Evolutionary conservation across 768 basidiomycete genomes (phyloP).

Genomic region (Tulasnella calospora): DNA sequence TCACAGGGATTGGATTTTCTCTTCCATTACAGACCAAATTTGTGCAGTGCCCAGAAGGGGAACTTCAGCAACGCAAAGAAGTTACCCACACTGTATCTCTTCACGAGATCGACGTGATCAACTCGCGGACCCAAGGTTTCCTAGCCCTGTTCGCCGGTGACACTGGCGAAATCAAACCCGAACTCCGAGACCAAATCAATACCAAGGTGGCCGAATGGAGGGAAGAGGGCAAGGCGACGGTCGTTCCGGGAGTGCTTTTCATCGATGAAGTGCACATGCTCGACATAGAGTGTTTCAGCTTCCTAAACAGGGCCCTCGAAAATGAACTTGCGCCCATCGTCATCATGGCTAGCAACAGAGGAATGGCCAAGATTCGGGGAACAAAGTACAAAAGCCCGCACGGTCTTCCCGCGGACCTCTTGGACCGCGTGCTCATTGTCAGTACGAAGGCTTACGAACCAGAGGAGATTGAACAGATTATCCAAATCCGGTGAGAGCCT

Average conservation of each 20-base stretch:
- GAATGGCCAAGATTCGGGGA: conserved; percentile 89
- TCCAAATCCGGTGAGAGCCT: conserved; percentile 71
- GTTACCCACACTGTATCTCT: conserved; percentile 95
- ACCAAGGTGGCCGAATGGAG: conserved; percentile 95
- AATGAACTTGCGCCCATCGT: conserved; percentile 90
- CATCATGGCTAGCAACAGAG: conserved; percentile 97
- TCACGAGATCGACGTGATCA: conserved; percentile 99
- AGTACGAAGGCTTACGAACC: conserved; percentile 80
- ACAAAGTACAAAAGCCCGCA: conserved; percentile 94
- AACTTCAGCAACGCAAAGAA: conserved; percentile 96
- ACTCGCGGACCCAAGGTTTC: conserved; percentile 97
- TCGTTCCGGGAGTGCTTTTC: conserved; percentile 95
- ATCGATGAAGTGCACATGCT: conserved; percentile 99
- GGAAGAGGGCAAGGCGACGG: conserved; percentile 97
- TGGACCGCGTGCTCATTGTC: conserved; percentile 94
- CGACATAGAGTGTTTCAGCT: conserved; percentile 98
- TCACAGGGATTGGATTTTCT: background rate
- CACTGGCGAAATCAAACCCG: conserved; percentile 98
- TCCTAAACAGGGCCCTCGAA: conserved; percentile 93
- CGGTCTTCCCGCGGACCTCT: conserved; percentile 87
- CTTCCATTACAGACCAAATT: conserved; percentile 73
- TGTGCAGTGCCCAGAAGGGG: conserved; percentile 95
- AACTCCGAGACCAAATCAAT: conserved; percentile 93
- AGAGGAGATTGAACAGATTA: conserved; percentile 85
- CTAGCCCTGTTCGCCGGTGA: conserved; percentile 92